A percentile compares a stretch with the other conserved stretches of the same genome.
Evolutionary conservation across 2,329 filamentous ascomycete species (phyloP).

Genomic region (Thermothelomyces thermophilus): DNA sequence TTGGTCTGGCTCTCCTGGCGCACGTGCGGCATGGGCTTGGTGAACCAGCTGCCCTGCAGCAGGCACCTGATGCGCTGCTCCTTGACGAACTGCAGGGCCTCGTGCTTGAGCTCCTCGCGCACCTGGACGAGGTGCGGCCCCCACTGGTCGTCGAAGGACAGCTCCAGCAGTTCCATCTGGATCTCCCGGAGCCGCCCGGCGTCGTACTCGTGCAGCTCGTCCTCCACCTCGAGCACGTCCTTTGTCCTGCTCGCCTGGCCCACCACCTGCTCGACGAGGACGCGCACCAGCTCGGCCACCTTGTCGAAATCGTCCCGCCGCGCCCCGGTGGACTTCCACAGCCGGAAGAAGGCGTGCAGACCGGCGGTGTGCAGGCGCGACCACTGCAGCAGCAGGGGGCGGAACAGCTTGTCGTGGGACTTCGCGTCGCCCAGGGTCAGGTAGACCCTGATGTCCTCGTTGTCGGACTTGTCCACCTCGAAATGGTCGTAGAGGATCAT

Average conservation of each 20-base stretch:
- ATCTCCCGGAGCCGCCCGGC: constrained; percentile 70
- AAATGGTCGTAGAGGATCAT: constrained; percentile 92
- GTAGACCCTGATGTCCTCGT: constrained; percentile 71
- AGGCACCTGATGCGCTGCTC: constrained; percentile 91
- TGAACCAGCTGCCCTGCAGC: constrained; percentile 85
- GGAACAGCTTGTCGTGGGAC: constrained; percentile 80
- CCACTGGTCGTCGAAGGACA: constrained; percentile 93
- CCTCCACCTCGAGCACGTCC: constrained; percentile 80
- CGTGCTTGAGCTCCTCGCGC: constrained; percentile 83
- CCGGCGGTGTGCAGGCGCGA: constrained; percentile 80
- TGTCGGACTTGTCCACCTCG: constrained; percentile 77
- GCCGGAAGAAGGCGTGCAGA: constrained; percentile 76
- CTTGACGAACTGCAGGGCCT: constrained; percentile 92
- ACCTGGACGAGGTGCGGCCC: constrained; percentile 82
- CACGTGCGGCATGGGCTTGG: constrained; percentile 35
- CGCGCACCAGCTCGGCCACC: constrained; percentile 82
- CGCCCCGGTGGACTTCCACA: constrained; percentile 89
- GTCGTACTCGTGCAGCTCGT: constrained; percentile 80
- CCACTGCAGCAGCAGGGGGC: constrained; percentile 86
- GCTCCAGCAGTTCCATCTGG: constrained; percentile 87
- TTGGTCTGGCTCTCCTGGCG: constrained; percentile 38
- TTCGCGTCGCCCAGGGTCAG: constrained; percentile 66
- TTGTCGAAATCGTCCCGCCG: constrained; percentile 86
- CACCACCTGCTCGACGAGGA: constrained; percentile 83
- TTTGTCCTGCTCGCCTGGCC: constrained; percentile 75